Evolutionary conservation across 306 rosid species (phyloP).

Genomic region (Corylus americana): DNA sequence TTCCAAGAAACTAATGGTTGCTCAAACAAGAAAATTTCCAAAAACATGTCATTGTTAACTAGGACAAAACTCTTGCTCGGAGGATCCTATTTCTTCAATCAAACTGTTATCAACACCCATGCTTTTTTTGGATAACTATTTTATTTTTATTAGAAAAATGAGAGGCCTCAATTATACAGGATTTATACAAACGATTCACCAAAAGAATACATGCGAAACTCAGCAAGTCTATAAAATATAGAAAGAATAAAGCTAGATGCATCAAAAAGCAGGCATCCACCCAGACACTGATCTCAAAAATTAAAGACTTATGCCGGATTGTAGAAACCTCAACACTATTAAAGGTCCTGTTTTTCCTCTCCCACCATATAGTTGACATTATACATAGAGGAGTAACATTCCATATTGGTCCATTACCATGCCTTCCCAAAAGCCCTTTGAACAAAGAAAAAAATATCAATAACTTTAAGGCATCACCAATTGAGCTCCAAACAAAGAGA

Average conservation of each 20-base stretch:
- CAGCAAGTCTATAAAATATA: not conserved
- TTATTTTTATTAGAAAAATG: too few relatives aligned
- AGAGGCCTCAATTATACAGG: too few relatives aligned
- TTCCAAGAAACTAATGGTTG: not conserved
- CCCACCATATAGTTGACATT: not conserved
- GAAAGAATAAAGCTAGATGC: not conserved
- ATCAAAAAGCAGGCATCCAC: not conserved
- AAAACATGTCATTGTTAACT: not conserved
- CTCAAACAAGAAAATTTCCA: not conserved
- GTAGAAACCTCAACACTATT: not conserved
- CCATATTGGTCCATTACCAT: not conserved
- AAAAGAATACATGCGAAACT: not conserved
- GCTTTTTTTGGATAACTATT: not conserved
- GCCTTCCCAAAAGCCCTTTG: not conserved
- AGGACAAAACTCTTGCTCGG: not conserved
- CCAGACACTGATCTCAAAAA: not conserved
- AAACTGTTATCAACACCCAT: too few relatives aligned
- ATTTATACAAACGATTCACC: too few relatives aligned
- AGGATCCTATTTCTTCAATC: not conserved
- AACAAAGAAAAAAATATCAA: not conserved
- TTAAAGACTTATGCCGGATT: too few relatives aligned
- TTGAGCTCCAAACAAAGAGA: not conserved
- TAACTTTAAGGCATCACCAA: not conserved
- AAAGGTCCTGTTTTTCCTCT: not conserved
- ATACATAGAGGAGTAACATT: not conserved